phyloP scores from a whole-genome alignment of 1,284 basidiomycete species.

The Malassezia brasiliensis region DNA sequence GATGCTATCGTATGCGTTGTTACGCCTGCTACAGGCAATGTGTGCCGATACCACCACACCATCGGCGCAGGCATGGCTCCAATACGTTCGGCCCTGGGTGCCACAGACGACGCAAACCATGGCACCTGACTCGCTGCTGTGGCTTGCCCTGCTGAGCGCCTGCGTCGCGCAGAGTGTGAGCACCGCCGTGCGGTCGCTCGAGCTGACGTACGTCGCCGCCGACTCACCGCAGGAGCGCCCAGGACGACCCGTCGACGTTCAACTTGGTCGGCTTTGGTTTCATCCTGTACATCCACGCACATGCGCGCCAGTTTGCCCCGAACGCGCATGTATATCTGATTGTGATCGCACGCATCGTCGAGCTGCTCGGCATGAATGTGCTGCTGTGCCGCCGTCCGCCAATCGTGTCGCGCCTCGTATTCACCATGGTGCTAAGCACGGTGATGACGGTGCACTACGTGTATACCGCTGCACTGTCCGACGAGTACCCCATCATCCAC shows the following conservation, averaged over 20 bases:
- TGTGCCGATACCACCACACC: slow-evolving; percentile 17
- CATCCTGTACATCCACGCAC: slow-evolving; percentile 32
- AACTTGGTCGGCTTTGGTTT: slow-evolving; percentile 40
- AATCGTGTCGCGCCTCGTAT: slow-evolving; percentile 21
- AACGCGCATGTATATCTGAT: slow-evolving; percentile 37
- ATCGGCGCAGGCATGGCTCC: slow-evolving; percentile 26
- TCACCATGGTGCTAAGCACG: slow-evolving; percentile 30
- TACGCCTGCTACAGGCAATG: slow-evolving; percentile 21
- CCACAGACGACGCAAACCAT: background rate
- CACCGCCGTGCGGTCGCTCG: slow-evolving; percentile 6
- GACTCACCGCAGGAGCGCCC: slow-evolving; percentile 4
- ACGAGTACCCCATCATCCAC: slow-evolving; percentile 33
- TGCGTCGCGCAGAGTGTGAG: slow-evolving; percentile 13
- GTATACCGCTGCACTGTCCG: slow-evolving; percentile 15
- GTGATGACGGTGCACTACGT: slow-evolving; percentile 28
- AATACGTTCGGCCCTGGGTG: slow-evolving; percentile 16
- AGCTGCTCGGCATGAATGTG: slow-evolving; percentile 24
- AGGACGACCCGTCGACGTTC: slow-evolving; percentile 30
- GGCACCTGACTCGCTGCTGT: background rate
- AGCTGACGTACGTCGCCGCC: slow-evolving; percentile 3
- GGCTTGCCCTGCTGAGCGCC: slow-evolving; percentile 8
- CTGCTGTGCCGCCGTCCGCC: slow-evolving; percentile 17
- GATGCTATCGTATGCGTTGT: slow-evolving; percentile 21
- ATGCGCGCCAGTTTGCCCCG: slow-evolving; percentile 25
- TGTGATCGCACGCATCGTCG: slow-evolving; percentile 29